Evolutionary conservation across 2,329 filamentous ascomycete genomes (phyloP).

Genomic region (Exophiala sp.): DNA sequence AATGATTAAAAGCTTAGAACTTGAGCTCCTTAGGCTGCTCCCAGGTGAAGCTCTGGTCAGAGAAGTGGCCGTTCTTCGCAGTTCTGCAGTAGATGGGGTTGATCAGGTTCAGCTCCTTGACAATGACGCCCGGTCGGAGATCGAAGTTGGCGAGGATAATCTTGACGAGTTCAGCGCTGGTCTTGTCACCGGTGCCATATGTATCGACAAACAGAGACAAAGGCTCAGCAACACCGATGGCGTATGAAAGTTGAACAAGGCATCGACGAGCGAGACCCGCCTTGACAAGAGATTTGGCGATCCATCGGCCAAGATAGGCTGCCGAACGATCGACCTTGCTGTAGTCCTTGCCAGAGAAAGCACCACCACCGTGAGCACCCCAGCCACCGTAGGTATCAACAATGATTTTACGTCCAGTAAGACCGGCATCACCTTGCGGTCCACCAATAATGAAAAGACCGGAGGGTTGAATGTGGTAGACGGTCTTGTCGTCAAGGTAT

Average conservation of each 20-base stretch:
- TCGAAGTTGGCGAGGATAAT: slow-evolving; percentile 98
- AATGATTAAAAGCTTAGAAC: slow-evolving; percentile 59
- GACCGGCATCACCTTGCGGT: slow-evolving; percentile 96
- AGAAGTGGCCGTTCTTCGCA: slow-evolving; percentile 99
- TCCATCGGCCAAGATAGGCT: slow-evolving; percentile 96
- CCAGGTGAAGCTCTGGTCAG: slow-evolving; percentile 96
- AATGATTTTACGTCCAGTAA: slow-evolving; percentile 98
- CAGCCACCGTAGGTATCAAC: slow-evolving; percentile 99
- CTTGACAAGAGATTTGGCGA: slow-evolving; percentile 94
- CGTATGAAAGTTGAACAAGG: slow-evolving; percentile 97
- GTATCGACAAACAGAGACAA: slow-evolving; percentile 97
- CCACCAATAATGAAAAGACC: slow-evolving; percentile 99
- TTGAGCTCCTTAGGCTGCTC: slow-evolving; percentile 96
- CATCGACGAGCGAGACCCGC: slow-evolving; percentile 86
- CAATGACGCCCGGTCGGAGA: slow-evolving; percentile 95
- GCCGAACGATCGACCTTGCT: slow-evolving; percentile 99
- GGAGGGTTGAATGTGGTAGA: slow-evolving; percentile 99
- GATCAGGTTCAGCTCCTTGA: slow-evolving; percentile 90
- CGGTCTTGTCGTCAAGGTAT: slow-evolving; percentile 86
- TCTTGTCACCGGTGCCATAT: slow-evolving; percentile 89
- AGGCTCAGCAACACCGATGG: slow-evolving; percentile 97
- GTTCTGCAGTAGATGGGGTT: slow-evolving; percentile 98
- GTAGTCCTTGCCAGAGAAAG: slow-evolving; percentile 99
- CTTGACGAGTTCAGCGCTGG: slow-evolving; percentile 86
- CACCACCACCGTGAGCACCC: slow-evolving; percentile 99